Evolutionary conservation across 2,329 filamentous ascomycete genomes (phyloP), one percentile per base, ranked within the genome.

Genomic region (Teratosphaeria nubilosa): DNA sequence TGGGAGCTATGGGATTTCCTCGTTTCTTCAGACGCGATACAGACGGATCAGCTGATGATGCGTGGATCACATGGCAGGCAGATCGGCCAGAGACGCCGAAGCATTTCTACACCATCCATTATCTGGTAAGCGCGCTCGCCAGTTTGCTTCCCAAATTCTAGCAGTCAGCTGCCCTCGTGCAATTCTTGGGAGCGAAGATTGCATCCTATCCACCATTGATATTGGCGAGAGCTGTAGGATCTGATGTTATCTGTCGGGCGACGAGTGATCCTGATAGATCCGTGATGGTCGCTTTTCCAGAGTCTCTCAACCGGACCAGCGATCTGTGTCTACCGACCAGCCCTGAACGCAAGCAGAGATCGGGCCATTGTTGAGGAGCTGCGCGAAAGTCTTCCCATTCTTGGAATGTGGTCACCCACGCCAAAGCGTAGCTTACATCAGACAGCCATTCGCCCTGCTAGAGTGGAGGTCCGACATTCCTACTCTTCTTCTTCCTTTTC

Each of bases 401-500:
- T 30, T 4, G 27, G 27, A 7, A 5, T 30, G 27, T 30, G n/a
- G n/a, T n/a, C n/a, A n/a, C n/a, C n/a, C n/a, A n/a, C 27, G 27
- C 5, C 5, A 7, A 30, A 30, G 27, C 27, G 27, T 7, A 48
- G n/a, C 9, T 30, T 51, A 89, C 86, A 90, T 88, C 67, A 88
- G 72, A 68, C 86, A 90, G 0, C 85, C 86, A 61, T 86, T 81
- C 70, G 85, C 84, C 58, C 82, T 80, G 69, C 85, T 88, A 66
- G 82, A 88, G 67, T 86, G 86, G 64, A 89, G 71, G 55, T 86
- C 86, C 52, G 84, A 86, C 53, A 78, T 77, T 5, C 79, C 86
- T 20, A 90, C 76, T 73, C 86, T 86, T 73, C 64, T 79, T 77
- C 20, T 81, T 80, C 0, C 77, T n/a, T 80, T 80, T 0, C 81